Evolutionary conservation across 352 stramenopile species (phyloP), one percentile per base, ranked within the genome.

Genomic region (Phytopythium sindhum): DNA sequence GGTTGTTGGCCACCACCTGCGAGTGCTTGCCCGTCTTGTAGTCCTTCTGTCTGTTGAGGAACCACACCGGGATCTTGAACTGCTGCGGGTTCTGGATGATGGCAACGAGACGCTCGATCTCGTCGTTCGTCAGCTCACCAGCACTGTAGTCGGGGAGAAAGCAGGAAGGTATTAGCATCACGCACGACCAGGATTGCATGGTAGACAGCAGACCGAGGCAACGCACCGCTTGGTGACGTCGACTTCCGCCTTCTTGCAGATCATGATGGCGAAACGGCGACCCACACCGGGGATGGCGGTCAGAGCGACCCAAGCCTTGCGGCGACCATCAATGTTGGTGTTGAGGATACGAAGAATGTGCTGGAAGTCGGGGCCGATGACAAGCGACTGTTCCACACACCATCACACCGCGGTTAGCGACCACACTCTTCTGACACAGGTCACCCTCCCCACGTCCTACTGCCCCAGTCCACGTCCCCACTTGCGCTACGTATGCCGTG

Each of bases 321-420:
- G 90, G 84, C 97, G 97, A 89, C 97, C 97, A 88, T 99, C 97
- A 81, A 99, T 97, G 91, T 99, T 99, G 69, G 97, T 99, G 89
- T 99, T 99, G 73, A 99, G 96, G 85, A 99, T 99, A 99, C 97
- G 97, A 74, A 99, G 93, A 90, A 99, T 99, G 92, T 99, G 97
- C 84, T 99, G 97, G 86, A 99, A 99, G 81, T 99, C 97, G 76
- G 87, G 91, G 74, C 91, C 90, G 77, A 95, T 93, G 73, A 95
- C 86, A 84, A 95, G 86, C 80, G 86, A 95, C 86, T 95, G 66
- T 41, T 64, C 23, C 28, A 21, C 0, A n/a, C 47, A 53, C 24
- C 42, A 48, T 12, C 47, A 53, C 45, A 52, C 45, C 8, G 23
- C 1, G 11, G 45, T 52, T 52, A 52, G 45, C 45, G 45, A 31